phyloP scores from a whole-genome alignment of 208 protist genomes.

The Leishmania tropica region DNA sequence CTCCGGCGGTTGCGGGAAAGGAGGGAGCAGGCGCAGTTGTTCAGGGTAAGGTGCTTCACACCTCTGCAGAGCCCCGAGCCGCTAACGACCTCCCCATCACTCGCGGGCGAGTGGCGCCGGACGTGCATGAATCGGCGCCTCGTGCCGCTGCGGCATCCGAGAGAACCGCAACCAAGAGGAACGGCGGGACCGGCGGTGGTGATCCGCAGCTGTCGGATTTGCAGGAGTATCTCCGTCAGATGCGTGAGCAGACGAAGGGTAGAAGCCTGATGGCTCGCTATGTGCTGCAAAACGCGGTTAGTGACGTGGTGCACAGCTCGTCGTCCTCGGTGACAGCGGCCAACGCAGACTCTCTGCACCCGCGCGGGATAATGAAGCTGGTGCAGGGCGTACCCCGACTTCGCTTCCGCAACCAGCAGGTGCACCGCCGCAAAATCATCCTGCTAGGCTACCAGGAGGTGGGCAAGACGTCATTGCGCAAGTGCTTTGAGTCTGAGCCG shows the following conservation, averaged over 20 bases:
- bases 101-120: not conserved
- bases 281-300: constrained; percentile 47
- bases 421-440: constrained; percentile 83
- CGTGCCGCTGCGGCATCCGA: not conserved
- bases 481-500: constrained; percentile 88
- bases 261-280: constrained; percentile 60
- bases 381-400: constrained; percentile 24
- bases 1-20: not conserved
- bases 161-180: not conserved
- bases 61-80: constrained; percentile 27
- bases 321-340: constrained; percentile 16
- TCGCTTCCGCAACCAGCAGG: constrained; percentile 62
- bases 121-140: not conserved
- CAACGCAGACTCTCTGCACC: constrained; percentile 10
- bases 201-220: constrained; percentile 47
- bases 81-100: constrained; percentile 35
- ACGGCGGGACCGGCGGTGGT: not conserved
- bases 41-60: constrained; percentile 21
- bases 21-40: not conserved
- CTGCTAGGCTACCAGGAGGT: constrained; percentile 89
- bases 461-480: constrained; percentile 89
- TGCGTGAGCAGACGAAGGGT: constrained; percentile 38
- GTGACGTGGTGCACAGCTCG: constrained; percentile 1
- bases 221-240: constrained; percentile 48
- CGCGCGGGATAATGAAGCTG: constrained; percentile 19